Percentiles rank a stretch among this genome's conserved stretches.
These are phyloP conservation scores for Collybiopsis confluens DNA, from an alignment of 768 basidiomycete species.

Conservation along the genomic window DNA sequence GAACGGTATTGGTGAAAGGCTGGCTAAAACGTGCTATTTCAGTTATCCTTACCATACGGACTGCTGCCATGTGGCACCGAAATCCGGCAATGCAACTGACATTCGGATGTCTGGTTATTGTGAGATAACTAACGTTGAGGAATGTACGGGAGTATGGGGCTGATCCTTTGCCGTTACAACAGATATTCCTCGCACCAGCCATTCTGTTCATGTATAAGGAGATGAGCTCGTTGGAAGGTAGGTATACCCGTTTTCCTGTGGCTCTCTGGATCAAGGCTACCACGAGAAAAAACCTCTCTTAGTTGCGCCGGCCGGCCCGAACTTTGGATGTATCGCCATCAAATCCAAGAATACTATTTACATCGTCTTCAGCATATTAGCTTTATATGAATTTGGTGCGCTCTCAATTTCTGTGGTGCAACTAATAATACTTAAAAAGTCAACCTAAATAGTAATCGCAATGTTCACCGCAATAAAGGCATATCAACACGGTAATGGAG, in stretches of 20 bases:
- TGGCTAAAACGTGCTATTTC: not conserved
- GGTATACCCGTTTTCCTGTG: not conserved
- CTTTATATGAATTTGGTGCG: constrained; percentile 37
- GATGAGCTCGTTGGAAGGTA: not conserved
- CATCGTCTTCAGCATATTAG: constrained; percentile 32
- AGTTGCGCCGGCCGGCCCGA: constrained; percentile 9
- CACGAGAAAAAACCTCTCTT: not conserved
- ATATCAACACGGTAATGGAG: constrained; percentile 28
- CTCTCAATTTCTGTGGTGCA: constrained; percentile 4
- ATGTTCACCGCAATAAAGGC: constrained; percentile 32
- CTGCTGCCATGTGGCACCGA: constrained; percentile 43
- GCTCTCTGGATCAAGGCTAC: not conserved
- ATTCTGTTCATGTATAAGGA: not conserved
- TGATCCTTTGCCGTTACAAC: not conserved
- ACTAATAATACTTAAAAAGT: too few relatives aligned
- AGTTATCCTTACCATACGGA: constrained; percentile 39
- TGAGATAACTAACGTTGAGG: constrained; percentile 10
- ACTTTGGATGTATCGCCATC: constrained; percentile 28
- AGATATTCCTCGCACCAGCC: not conserved
- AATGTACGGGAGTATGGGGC: not conserved
- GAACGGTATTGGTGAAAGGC: not conserved
- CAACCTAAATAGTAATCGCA: constrained; percentile 39
- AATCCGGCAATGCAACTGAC: constrained; percentile 27
- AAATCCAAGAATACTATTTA: constrained; percentile 33
- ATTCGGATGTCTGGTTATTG: constrained; percentile 22